Conservation (phyloP, 2,329 filamentous ascomycete species). For the Aspergillus aculeatinus region DNA sequence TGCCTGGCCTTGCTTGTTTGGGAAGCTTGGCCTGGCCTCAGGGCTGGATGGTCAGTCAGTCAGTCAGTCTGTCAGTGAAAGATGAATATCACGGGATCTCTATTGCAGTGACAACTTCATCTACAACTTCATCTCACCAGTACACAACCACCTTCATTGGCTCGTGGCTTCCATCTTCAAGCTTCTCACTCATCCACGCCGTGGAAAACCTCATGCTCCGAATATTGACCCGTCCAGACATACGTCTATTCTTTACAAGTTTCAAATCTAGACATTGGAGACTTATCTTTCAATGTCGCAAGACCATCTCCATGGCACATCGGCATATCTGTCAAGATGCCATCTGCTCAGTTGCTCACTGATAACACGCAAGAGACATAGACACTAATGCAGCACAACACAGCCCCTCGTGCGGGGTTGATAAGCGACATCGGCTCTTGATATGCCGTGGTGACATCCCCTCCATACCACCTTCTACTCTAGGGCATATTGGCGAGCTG, state of each 20-base stretch:
- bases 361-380: not conserved
- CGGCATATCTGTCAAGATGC: not conserved
- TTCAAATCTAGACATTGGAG: too few species aligned
- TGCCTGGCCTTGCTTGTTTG: not conserved
- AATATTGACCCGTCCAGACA: too few species aligned
- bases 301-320: not conserved
- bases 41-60: not conserved
- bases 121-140: too few species aligned
- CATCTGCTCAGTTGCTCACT: not conserved
- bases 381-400: not conserved
- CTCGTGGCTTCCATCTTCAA: too few species aligned
- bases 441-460: not conserved
- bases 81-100: not conserved
- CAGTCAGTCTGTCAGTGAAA: not conserved
- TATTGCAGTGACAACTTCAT: too few species aligned
- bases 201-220: too few species aligned
- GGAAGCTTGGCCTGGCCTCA: not conserved
- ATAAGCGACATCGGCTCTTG: constrained; percentile 2
- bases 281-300: too few species aligned
- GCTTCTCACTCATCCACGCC: too few species aligned
- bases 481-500: not conserved
- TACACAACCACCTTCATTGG: too few species aligned
- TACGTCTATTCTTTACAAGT: too few species aligned
- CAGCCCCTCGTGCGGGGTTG: constrained; percentile 5
- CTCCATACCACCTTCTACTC: constrained; percentile 5